These are phyloP conservation scores for Claviceps africana DNA, from an alignment of 2,329 filamentous ascomycete species.

Conservation along the genomic window DNA sequence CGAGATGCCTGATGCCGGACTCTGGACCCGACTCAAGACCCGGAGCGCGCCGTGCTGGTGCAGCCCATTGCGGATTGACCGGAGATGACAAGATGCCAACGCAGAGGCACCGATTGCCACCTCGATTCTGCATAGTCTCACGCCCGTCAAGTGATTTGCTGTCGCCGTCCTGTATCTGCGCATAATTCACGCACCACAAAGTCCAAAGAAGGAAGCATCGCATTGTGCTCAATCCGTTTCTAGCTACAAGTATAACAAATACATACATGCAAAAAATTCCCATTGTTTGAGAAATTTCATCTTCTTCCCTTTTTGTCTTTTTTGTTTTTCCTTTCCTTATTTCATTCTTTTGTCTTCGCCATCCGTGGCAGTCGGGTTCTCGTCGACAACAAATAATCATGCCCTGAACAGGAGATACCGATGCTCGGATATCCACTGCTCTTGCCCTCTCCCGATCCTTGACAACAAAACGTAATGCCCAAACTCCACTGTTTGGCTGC, in stretches of 20 bases:
- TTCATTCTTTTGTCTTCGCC: not conserved
- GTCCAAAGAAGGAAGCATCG: too few relatives aligned
- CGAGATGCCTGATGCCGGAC: not conserved
- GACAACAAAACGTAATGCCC: not conserved
- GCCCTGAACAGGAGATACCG: not conserved
- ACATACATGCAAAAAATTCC: not conserved
- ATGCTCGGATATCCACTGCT: not conserved
- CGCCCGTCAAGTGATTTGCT: not conserved
- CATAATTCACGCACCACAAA: not conserved
- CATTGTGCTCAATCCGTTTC: not conserved
- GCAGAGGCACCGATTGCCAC: not conserved
- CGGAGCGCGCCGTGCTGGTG: too few relatives aligned
- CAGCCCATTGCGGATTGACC: not conserved
- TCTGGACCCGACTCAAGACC: too few relatives aligned
- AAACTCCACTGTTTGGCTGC: not conserved
- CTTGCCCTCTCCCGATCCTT: not conserved
- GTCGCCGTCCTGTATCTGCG: not conserved
- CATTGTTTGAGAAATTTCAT: not conserved
- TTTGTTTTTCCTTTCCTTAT: too few relatives aligned
- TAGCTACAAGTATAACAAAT: not conserved
- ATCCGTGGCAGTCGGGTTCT: not conserved
- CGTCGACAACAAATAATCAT: not conserved
- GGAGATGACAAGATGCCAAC: not conserved
- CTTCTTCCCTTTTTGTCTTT: not conserved
- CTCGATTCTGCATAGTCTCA: not conserved